These are phyloP conservation scores for Monosporascus sp. DNA, from an alignment of 2,329 filamentous ascomycete genomes.

Conservation along the genomic window DNA sequence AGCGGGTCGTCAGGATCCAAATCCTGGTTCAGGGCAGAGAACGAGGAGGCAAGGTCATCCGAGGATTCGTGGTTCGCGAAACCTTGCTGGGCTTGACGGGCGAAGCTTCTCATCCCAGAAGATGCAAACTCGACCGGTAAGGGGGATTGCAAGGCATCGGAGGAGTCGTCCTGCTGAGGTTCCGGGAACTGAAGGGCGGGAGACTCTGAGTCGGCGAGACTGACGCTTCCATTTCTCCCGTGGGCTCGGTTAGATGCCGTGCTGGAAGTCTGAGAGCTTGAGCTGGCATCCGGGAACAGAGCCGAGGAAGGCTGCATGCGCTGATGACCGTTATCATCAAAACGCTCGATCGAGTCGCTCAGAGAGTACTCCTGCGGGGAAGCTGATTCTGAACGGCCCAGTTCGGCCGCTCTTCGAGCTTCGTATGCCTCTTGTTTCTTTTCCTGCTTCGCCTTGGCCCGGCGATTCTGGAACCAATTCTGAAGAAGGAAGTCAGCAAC, in stretches of 20 bases:
- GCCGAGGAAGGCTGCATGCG: slow-evolving; percentile 32
- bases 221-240: slow-evolving; percentile 7
- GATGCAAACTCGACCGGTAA: slow-evolving; percentile 15
- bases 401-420: slow-evolving; percentile 35
- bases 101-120: slow-evolving; percentile 2
- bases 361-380: slow-evolving; percentile 19
- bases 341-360: slow-evolving; percentile 14
- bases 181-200: slow-evolving; percentile 7
- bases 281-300: slow-evolving; percentile 25
- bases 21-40: neutral
- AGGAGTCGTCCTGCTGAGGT: slow-evolving; percentile 7
- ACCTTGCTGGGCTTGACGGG: neutral
- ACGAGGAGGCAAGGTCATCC: neutral
- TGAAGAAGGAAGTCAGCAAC: slow-evolving; percentile 25
- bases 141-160: slow-evolving; percentile 19
- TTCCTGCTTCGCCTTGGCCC: slow-evolving; percentile 61
- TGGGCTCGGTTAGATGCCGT: slow-evolving; percentile 12
- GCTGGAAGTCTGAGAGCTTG: slow-evolving; percentile 13
- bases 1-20: neutral
- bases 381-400: slow-evolving; percentile 28
- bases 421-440: slow-evolving; percentile 49
- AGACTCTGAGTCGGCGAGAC: slow-evolving; percentile 9
- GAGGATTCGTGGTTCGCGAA: slow-evolving; percentile 9
- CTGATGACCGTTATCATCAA: slow-evolving; percentile 25
- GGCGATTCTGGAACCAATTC: slow-evolving; percentile 67